A percentile compares a stretch with the other conserved stretches of the same genome.
Conservation (phyloP, 345 rosid species). For the Eucalyptus victrix region DNA sequence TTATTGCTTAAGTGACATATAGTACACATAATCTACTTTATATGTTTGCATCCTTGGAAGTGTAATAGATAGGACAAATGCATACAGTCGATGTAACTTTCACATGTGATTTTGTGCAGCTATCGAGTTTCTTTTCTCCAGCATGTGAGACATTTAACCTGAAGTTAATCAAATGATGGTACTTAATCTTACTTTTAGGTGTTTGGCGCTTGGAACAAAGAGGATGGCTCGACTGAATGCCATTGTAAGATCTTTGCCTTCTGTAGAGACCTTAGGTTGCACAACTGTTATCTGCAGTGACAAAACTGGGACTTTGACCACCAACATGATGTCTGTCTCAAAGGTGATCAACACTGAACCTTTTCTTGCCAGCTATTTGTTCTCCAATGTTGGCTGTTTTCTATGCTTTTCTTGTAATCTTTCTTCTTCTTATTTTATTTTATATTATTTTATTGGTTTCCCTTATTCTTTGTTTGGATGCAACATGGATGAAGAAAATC, state of each 20-base stretch:
- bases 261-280: constrained; percentile 97
- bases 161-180: background rate
- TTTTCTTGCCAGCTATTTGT: background rate
- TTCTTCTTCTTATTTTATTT: background rate
- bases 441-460: background rate
- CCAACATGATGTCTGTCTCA: constrained; percentile 98
- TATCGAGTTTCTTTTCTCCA: background rate
- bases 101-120: background rate
- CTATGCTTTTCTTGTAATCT: background rate
- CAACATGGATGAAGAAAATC: background rate
- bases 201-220: constrained; percentile 99
- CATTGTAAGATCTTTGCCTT: constrained; percentile 94
- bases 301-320: constrained; percentile 97
- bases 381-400: background rate
- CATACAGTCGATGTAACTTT: background rate
- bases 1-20: background rate
- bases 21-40: background rate
- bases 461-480: background rate
- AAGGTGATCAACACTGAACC: constrained; percentile 39
- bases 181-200: constrained; percentile 26
- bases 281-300: constrained; percentile 99
- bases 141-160: background rate
- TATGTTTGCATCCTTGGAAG: background rate
- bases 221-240: constrained; percentile 99
- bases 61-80: background rate